Conservation (phyloP, 2,329 filamentous ascomycete genomes). For the Rutstroemia sp. region DNA sequence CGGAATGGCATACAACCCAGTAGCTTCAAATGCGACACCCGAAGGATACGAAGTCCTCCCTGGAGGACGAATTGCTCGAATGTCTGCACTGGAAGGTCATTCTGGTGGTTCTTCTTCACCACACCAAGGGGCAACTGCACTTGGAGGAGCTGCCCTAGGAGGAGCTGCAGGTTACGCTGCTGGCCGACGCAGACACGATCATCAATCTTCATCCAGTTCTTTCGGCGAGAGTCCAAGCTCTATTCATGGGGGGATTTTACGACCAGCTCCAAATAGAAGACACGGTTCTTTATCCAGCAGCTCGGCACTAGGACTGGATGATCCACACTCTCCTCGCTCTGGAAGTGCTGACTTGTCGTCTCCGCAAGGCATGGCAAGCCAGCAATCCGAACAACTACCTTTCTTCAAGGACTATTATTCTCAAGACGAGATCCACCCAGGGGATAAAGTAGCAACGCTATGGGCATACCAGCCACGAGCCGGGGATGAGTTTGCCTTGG, state of each 20-base stretch:
- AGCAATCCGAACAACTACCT: constrained; percentile 88
- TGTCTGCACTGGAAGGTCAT: constrained; percentile 84
- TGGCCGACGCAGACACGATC: constrained; percentile 37
- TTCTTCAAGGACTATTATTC: constrained; percentile 99
- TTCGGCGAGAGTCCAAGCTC: constrained; percentile 60
- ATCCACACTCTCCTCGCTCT: constrained; percentile 58
- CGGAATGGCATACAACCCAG: constrained; percentile 36
- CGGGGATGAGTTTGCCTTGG: constrained; percentile 84
- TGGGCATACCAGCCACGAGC: constrained; percentile 97
- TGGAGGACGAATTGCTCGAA: constrained; percentile 84
- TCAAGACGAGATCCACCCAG: constrained; percentile 87
- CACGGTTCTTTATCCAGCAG: constrained; percentile 85
- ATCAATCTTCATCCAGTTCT: constrained; percentile 61
- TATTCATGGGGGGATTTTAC: constrained; percentile 43
- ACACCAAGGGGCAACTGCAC: constrained; percentile 9
- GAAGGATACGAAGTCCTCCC: constrained; percentile 67
- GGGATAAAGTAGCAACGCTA: constrained; percentile 81
- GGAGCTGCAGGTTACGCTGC: constrained; percentile 41
- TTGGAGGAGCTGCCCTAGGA: constrained; percentile 24
- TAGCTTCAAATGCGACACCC: constrained; percentile 29
- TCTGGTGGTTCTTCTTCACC: constrained; percentile 53
- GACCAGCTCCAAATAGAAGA: constrained; percentile 61
- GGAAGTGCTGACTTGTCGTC: constrained; percentile 59
- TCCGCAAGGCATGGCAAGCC: constrained; percentile 73
- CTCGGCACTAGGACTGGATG: constrained; percentile 63